A percentile compares a stretch with the other conserved stretches of the same genome.
These are phyloP conservation scores for Venturia effusa DNA, from an alignment of 2,329 filamentous ascomycete species.

Conservation along the genomic window DNA sequence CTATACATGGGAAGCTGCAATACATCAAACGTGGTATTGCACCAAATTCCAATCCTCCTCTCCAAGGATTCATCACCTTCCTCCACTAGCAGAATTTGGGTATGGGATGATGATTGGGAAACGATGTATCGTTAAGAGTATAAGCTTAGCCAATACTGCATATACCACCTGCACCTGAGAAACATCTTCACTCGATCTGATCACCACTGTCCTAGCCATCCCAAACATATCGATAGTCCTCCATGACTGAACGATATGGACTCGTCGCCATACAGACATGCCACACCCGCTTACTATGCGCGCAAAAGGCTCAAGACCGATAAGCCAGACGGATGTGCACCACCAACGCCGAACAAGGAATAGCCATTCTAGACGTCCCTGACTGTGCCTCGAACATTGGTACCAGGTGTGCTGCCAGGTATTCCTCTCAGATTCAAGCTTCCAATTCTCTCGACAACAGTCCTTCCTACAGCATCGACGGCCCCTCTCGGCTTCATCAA, in stretches of 20 bases:
- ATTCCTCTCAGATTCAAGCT: conserved; percentile 57
- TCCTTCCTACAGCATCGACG: conserved; percentile 86
- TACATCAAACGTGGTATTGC: conserved; percentile 1
- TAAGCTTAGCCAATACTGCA: no score
- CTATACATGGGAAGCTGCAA: background rate
- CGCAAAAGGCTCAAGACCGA: background rate
- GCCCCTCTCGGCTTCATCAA: conserved; percentile 78
- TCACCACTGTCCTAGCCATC: no score
- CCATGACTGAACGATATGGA: background rate
- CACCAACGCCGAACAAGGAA: background rate
- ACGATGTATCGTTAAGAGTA: no score
- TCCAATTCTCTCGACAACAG: conserved; percentile 77
- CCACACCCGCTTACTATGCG: background rate
- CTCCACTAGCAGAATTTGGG: conserved; percentile 1
- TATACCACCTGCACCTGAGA: no score
- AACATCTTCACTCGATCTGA: no score
- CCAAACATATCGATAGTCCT: background rate
- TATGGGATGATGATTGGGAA: no score
- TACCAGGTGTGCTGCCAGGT: background rate
- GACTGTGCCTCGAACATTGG: background rate
- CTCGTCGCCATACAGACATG: background rate
- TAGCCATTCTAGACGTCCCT: background rate
- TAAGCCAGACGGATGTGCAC: background rate
- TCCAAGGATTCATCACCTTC: conserved; percentile 3
- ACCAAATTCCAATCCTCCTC: background rate